Evolutionary conservation across 805 yeast genomes (phyloP), one percentile per base, ranked within the genome.

Genomic region (Metschnikowia reukaufii): DNA sequence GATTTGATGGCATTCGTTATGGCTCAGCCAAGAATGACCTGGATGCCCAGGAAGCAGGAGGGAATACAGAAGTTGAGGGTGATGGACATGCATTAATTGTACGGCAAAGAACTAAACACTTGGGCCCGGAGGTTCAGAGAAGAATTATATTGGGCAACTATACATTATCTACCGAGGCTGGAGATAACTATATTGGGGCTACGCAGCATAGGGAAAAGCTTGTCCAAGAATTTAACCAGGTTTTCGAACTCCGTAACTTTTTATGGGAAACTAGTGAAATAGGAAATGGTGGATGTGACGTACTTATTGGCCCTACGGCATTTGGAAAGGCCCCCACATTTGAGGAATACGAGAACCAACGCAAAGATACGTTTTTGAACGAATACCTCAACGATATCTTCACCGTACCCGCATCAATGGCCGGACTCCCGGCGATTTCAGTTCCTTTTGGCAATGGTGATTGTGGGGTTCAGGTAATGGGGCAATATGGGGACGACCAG

Each of bases 1-100:
- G 97, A 27, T 94, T 78, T 60, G 99, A 94, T 65, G 99, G 99
- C 2, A 70, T 91, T 17, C 73, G 97, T 46, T 94, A 84, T 61
- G 98, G 98, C 0, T 65, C 60, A 45, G 20, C 39, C 12, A 30
- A n/a, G n/a, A n/a, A n/a, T n/a, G n/a, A 21, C 27, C 31, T 33
- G n/a, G 20, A 45, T 8, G 13, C 20, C n/a, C n/a, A n/a, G n/a
- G 5, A 16, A 13, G 15, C 3, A 4, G 25, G 70, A 86, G 32
- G 16, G 32, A 20, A 21, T 5, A 71, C 77, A 0, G 64, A 32
- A 10, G 50, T 15, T 8, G 8, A 31, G 3, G 31, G 23, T 9
- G 23, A 27, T 4, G 48, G 53, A 8, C 46, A 40, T 2, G 57
- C 52, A 6, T 37, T 55, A 6, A 61, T 70, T 6, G 42, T 51